phyloP scores from a whole-genome alignment of 371 early-diverging fungal species.

The Neoconidiobolus thromboides region DNA sequence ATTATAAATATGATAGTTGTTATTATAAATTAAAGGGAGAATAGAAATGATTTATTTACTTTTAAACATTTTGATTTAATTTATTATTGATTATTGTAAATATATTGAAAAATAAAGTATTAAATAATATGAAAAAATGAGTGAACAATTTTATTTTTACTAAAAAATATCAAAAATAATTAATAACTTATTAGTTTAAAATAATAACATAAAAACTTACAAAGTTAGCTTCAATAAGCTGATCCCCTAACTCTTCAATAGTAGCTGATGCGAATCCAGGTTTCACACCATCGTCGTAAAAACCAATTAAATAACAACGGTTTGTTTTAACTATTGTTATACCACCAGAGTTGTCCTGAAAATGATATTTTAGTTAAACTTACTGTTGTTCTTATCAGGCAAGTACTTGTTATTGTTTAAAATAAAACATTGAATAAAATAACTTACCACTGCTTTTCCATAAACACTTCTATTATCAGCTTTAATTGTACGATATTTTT shows the following conservation, averaged over 20 bases:
- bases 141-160: neutral
- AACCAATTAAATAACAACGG: neutral
- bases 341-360: neutral
- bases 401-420: too few species aligned
- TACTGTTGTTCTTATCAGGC: too few species aligned
- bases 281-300: neutral
- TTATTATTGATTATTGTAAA: too few species aligned
- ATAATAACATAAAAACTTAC: neutral
- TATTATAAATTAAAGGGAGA: too few species aligned
- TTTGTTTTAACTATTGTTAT: neutral
- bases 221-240: neutral
- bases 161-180: neutral
- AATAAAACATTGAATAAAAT: too few species aligned
- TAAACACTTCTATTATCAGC: neutral
- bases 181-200: neutral
- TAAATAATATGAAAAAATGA: too few species aligned
- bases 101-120: too few species aligned
- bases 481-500: constrained; percentile 1
- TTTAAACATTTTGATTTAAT: too few species aligned
- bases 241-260: neutral
- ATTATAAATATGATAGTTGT: neutral
- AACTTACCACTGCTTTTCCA: neutral
- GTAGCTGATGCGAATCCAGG: constrained; percentile 1
- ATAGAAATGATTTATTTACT: too few species aligned
- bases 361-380: too few species aligned